Conservation (phyloP, 352 stramenopile genomes). For the Phytopythium boreale region DNA sequence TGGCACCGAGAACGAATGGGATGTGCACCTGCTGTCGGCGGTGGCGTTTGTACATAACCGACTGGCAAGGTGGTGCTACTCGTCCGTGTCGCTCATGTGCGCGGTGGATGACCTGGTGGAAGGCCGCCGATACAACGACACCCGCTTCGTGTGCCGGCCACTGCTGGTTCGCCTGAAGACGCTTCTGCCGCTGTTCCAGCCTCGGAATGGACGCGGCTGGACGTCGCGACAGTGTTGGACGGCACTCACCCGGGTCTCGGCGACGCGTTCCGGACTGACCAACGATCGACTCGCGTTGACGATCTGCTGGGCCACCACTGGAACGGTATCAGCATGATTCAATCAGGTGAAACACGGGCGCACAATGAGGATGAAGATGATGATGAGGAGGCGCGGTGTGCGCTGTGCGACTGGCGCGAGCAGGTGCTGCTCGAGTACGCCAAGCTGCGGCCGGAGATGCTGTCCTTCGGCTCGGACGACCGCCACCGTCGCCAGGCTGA, state of each 20-base stretch:
- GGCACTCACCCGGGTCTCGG: conserved; percentile 1
- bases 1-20: neutral
- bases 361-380: neutral
- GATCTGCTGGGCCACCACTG: conserved; percentile 11
- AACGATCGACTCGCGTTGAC: neutral
- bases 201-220: conserved; percentile 4
- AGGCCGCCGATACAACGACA: conserved; percentile 8
- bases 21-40: conserved; percentile 6
- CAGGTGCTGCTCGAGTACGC: conserved; percentile 9
- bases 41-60: conserved; percentile 2
- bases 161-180: conserved; percentile 1
- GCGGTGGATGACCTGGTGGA: conserved; percentile 7
- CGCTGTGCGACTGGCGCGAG: conserved; percentile 13
- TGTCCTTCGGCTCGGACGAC: conserved; percentile 10
- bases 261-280: neutral
- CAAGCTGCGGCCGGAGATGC: conserved; percentile 8
- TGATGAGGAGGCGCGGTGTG: neutral
- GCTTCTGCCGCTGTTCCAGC: neutral
- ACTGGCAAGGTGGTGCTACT: conserved; percentile 10
- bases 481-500: conserved; percentile 9
- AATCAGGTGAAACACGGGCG: neutral
- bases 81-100: conserved; percentile 10
- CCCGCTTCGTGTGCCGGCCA: conserved; percentile 10
- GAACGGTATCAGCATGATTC: neutral
- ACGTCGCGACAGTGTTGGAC: neutral